Conservation (phyloP, 768 basidiomycete genomes). For the Suillus sp. region DNA sequence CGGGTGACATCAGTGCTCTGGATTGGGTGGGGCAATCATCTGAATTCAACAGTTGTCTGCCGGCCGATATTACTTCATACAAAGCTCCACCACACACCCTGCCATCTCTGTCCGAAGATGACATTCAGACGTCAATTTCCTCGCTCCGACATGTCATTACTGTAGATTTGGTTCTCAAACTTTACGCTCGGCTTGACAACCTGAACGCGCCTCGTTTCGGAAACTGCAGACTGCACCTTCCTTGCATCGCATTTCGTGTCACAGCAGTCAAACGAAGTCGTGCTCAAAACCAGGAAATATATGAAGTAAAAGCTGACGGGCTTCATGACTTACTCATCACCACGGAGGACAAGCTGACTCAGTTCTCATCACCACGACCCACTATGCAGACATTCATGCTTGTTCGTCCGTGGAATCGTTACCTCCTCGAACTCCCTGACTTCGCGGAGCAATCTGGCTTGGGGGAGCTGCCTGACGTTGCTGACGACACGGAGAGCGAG, state of each 20-base stretch:
- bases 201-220: background rate
- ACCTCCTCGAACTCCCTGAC: background rate
- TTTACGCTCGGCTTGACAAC: background rate
- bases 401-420: background rate
- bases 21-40: no score
- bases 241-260: background rate
- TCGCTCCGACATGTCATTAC: background rate
- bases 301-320: background rate
- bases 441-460: no score
- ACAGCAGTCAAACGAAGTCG: background rate
- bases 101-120: no score
- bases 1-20: no score
- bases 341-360: background rate
- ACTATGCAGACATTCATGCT: background rate
- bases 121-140: no score
- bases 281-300: background rate
- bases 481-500: background rate
- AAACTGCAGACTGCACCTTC: background rate
- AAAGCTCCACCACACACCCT: no score
- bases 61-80: no score
- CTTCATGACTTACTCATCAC: background rate
- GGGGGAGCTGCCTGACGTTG: background rate
- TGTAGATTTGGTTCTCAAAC: background rate
- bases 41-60: no score
- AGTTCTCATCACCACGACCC: background rate